Conservation (phyloP, 2,329 filamentous ascomycete species). For the Paecilomyces sp. region DNA sequence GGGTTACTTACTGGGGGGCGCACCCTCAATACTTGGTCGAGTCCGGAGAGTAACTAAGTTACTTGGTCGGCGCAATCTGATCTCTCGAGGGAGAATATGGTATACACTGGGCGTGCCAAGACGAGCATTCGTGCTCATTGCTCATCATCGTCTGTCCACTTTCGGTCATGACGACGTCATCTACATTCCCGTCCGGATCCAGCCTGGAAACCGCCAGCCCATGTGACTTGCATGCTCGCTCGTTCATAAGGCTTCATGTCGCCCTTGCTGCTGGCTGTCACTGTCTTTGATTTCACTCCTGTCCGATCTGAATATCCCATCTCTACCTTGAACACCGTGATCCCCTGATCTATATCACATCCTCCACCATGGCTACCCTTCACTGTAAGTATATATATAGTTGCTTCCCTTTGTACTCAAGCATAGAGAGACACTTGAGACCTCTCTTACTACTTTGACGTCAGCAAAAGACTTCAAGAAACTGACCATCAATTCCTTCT, state of each 20-base stretch:
- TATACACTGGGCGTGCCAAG: neutral
- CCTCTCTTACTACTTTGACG: neutral
- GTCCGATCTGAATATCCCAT: neutral
- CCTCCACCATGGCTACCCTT: conserved; percentile 50
- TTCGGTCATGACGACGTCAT: conserved; percentile 18
- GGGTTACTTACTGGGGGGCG: no score
- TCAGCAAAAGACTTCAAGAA: neutral
- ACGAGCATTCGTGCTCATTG: neutral
- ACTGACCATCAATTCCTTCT: conserved; percentile 1
- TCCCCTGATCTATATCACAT: neutral
- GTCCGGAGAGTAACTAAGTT: no score
- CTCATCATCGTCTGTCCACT: neutral
- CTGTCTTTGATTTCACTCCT: neutral
- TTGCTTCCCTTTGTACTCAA: neutral
- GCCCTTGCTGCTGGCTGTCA: neutral
- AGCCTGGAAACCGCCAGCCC: neutral
- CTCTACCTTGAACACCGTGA: neutral
- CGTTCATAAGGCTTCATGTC: conserved; percentile 1
- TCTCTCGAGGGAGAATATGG: no score
- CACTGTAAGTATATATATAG: conserved; percentile 43
- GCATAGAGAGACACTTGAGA: neutral
- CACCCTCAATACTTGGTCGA: no score
- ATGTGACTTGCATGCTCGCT: neutral
- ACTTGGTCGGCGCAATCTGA: no score
- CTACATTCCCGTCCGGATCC: neutral